Base-by-base conservation (phyloP, 768 basidiomycete genomes). In the Mycena galericulata region DNA sequence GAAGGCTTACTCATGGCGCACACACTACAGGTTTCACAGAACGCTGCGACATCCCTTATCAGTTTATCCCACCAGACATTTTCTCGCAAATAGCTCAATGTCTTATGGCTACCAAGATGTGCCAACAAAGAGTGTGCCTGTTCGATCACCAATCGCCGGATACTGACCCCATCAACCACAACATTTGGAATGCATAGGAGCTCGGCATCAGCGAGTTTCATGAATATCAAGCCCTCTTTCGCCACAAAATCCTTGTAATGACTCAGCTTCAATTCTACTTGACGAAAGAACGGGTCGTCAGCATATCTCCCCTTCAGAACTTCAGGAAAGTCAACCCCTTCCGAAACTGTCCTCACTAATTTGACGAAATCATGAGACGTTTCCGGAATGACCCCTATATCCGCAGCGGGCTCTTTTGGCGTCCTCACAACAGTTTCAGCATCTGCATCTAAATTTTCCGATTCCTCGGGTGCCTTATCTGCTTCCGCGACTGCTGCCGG, bases 121-220 rank as follows among this genome's bases (percentile, higher is more conserved):
- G 80, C 82, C 3, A 83, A 58, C 0, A 83, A 12, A 1, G 78
- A 79, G 34, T 83, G 82, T 0, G 80, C 81, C 15, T 81, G 79
- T 0, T 55, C 57, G 0, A 83, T 81, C 0, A 83, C n/a, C 1
- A 75, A 49, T 43, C 78, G 78, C 0, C 75, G 54, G 0, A 76
- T 30, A 0, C 50, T 55, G 8, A 69, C 24, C 0, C 61, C 71
- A 1, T 70, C 69, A 1, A 74, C 29, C 4, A 36, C 20, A 8
- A 74, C 41, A 30, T 77, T 67, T 0, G 77, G 80, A 1, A 81
- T 67, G 57, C 77, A 77, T 0, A 80, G 26, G 0, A 62, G 11
- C 0, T n/a, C 34, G 2, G 18, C 20, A 2, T 55, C 69, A 0
- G 63, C 70, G 0, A 38, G 26, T 4, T 66, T 62, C 9, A 78